A percentile compares a stretch with the other conserved stretches of the same genome.
Evolutionary conservation across 352 stramenopile species (phyloP).

Genomic region (Plasmopara halstedii): DNA sequence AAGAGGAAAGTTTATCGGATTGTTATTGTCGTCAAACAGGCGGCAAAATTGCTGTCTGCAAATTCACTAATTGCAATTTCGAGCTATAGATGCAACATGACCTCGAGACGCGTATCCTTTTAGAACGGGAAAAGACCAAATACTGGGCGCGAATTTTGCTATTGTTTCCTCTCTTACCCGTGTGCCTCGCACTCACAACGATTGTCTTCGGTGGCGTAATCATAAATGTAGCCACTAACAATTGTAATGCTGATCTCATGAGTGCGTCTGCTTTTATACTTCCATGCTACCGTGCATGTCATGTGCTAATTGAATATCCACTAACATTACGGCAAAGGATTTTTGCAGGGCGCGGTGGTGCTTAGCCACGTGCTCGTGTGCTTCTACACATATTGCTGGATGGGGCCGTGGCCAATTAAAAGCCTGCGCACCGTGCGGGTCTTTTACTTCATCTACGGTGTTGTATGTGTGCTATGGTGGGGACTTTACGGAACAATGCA

Average conservation of each 20-base stretch:
- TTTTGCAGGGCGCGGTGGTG: constrained; percentile 55
- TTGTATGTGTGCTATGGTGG: constrained; percentile 59
- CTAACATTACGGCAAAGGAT: too few relatives aligned
- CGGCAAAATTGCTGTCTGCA: too few relatives aligned
- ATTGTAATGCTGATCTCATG: constrained; percentile 64
- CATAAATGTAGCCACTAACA: constrained; percentile 56
- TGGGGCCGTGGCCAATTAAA: constrained; percentile 47
- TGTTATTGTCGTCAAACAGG: background rate
- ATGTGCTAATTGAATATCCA: constrained; percentile 3
- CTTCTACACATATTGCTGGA: constrained; percentile 74
- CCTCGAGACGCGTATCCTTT: constrained; percentile 38
- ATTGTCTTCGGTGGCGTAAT: constrained; percentile 57
- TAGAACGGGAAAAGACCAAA: constrained; percentile 58
- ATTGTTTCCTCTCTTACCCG: constrained; percentile 53
- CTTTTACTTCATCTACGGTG: constrained; percentile 54
- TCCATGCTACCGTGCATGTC: background rate
- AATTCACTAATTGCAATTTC: constrained; percentile 8
- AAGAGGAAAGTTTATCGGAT: constrained; percentile 38
- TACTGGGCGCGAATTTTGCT: constrained; percentile 63
- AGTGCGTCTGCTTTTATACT: constrained; percentile 22
- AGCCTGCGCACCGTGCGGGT: constrained; percentile 47
- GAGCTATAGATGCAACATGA: constrained; percentile 30
- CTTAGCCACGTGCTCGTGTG: constrained; percentile 55
- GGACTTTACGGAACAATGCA: constrained; percentile 57
- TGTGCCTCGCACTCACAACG: constrained; percentile 49